Evolutionary conservation across 768 basidiomycete genomes (phyloP).

Genomic region (Dacryopinax primogenitus): DNA sequence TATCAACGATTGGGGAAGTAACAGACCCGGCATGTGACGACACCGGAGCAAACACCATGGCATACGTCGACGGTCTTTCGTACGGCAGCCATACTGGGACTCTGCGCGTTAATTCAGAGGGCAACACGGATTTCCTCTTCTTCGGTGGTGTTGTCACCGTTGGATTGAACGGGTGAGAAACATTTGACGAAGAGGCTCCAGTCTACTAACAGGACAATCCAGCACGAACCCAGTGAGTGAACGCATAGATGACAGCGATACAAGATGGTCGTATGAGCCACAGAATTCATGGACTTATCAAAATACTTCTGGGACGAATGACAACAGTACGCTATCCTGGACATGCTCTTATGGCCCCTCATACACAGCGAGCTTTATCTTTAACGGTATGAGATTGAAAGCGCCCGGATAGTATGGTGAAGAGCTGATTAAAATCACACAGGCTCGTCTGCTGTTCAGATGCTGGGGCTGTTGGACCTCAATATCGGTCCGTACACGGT

Average conservation of each 20-base stretch:
- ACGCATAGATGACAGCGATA: neutral
- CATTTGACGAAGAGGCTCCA: neutral
- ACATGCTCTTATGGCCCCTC: neutral
- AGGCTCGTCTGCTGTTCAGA: neutral
- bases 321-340: neutral
- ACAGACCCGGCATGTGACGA: neutral
- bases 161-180: neutral
- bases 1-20: neutral
- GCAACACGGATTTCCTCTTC: neutral
- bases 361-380: neutral
- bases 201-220: neutral
- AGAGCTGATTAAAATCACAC: neutral
- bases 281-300: neutral
- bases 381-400: neutral
- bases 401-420: neutral
- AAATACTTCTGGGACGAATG: neutral
- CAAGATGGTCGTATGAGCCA: neutral
- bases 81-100: neutral
- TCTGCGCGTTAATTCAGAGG: neutral
- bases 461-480: neutral
- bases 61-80: neutral
- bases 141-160: neutral
- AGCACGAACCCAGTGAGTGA: neutral
- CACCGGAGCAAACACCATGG: neutral
- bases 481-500: neutral